Evolutionary conservation across 805 yeast species (phyloP).

Genomic region (Kodamaea kaohsiungensis): DNA sequence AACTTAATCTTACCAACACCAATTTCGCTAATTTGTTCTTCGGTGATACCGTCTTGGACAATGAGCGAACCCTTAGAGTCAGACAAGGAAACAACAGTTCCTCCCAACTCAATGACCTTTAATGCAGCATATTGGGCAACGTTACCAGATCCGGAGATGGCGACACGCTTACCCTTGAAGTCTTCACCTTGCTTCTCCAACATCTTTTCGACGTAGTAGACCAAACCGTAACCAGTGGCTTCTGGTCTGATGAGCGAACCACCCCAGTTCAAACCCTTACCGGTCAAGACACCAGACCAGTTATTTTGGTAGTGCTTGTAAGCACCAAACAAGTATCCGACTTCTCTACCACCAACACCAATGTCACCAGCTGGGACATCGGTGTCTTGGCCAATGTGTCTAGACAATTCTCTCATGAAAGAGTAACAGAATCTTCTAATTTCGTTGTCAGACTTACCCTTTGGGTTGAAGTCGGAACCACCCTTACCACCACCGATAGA

Average conservation of each 20-base stretch:
- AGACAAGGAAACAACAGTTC: conserved; percentile 88
- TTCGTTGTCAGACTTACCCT: conserved; percentile 89
- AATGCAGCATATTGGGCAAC: conserved; percentile 99
- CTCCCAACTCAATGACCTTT: conserved; percentile 96
- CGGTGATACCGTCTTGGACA: conserved; percentile 77
- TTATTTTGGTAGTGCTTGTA: conserved; percentile 88
- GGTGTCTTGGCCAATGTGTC: conserved; percentile 95
- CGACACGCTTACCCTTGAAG: conserved; percentile 90
- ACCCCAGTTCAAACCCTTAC: conserved; percentile 98
- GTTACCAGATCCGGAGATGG: conserved; percentile 97
- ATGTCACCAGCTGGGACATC: conserved; percentile 99
- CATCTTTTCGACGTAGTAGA: conserved; percentile 97
- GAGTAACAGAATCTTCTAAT: conserved; percentile 96
- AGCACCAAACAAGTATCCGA: conserved; percentile 95
- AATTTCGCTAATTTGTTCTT: conserved; percentile 75
- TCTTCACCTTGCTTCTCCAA: conserved; percentile 91
- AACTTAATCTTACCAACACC: conserved; percentile 78
- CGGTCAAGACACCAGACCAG: conserved; percentile 97
- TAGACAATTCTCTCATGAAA: conserved; percentile 92
- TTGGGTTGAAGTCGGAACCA: conserved; percentile 97
- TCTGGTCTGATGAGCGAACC: conserved; percentile 98
- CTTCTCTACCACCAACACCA: conserved; percentile 96
- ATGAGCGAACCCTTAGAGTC: conserved; percentile 93
- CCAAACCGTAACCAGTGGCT: conserved; percentile 98
- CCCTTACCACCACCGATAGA: conserved; percentile 99